Evolutionary conservation across 2,329 filamentous ascomycete genomes (phyloP).

Genomic region (Phoma sp.): DNA sequence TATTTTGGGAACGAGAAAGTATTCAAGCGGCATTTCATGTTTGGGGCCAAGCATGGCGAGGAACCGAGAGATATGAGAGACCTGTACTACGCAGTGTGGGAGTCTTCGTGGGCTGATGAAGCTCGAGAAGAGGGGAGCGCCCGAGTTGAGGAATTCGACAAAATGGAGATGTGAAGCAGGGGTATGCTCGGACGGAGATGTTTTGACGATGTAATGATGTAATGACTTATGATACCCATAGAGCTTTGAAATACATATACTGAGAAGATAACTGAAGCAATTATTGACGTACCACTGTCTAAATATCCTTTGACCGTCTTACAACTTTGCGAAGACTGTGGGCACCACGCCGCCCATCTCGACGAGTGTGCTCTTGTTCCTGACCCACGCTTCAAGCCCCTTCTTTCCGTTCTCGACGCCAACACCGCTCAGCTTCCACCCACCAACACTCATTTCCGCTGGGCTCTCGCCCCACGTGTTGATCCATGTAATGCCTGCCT

Average conservation of each 20-base stretch:
- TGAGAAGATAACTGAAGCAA: not conserved
- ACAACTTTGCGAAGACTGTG: conserved; percentile 66
- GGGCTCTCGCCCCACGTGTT: conserved; percentile 94
- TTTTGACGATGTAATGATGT: not conserved
- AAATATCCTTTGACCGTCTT: not conserved
- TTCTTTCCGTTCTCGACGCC: conserved; percentile 84
- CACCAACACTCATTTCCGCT: conserved; percentile 89
- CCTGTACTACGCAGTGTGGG: conserved; percentile 14
- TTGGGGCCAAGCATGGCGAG: conserved; percentile 5
- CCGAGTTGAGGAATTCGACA: not conserved
- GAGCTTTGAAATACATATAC: not conserved
- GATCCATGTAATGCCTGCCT: conserved; percentile 90
- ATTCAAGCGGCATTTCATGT: conserved; percentile 19
- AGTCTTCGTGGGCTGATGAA: conserved; percentile 12
- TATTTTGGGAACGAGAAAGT: conserved; percentile 18
- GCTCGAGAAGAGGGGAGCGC: not conserved
- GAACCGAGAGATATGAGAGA: conserved; percentile 13
- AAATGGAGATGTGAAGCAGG: conserved; percentile 4
- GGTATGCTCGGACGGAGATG: not conserved
- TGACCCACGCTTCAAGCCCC: conserved; percentile 80
- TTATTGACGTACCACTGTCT: not conserved
- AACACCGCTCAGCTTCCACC: conserved; percentile 89
- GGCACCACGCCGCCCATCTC: conserved; percentile 75
- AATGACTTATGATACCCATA: conserved; percentile 8
- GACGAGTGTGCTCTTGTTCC: conserved; percentile 86